phyloP scores from a whole-genome alignment of 352 stramenopile species.

The Phytophthora tubulina region DNA sequence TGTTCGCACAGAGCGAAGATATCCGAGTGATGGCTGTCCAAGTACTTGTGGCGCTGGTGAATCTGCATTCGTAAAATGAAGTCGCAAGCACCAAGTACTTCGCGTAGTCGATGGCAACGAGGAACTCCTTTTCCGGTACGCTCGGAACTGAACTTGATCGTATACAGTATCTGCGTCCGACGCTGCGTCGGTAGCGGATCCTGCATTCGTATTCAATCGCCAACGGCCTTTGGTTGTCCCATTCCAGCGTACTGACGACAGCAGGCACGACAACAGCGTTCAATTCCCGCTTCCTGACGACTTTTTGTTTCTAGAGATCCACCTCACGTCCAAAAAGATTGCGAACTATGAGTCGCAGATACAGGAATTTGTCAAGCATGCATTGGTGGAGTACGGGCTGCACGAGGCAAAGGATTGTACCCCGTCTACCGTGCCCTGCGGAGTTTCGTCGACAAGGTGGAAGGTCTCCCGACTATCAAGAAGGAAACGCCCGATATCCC shows the following conservation, averaged over 20 bases:
- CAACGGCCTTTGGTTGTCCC: conserved; percentile 12
- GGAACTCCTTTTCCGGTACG: conserved; percentile 37
- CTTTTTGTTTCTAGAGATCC: conserved; percentile 53
- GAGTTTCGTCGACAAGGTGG: conserved; percentile 43
- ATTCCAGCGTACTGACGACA: conserved; percentile 12
- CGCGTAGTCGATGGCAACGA: conserved; percentile 5
- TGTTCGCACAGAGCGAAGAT: conserved; percentile 41
- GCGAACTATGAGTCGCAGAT: conserved; percentile 47
- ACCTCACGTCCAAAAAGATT: conserved; percentile 40
- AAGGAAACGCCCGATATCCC: conserved; percentile 38
- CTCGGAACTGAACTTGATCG: background rate
- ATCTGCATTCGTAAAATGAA: conserved; percentile 38
- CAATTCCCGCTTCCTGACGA: conserved; percentile 54
- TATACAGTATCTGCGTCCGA: conserved; percentile 7
- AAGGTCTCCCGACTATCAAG: conserved; percentile 51
- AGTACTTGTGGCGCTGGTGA: conserved; percentile 41
- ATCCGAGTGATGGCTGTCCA: conserved; percentile 47
- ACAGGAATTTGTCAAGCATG: conserved; percentile 50
- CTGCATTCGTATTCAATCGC: background rate
- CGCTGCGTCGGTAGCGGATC: background rate
- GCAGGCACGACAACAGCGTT: conserved; percentile 38
- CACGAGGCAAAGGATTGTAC: conserved; percentile 48
- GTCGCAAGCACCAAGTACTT: conserved; percentile 41
- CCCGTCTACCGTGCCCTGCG: conserved; percentile 45
- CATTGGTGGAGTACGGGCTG: conserved; percentile 49